phyloP scores from a whole-genome alignment of 495 filamentous ascomycete genomes.

The Penicillium lagena region DNA sequence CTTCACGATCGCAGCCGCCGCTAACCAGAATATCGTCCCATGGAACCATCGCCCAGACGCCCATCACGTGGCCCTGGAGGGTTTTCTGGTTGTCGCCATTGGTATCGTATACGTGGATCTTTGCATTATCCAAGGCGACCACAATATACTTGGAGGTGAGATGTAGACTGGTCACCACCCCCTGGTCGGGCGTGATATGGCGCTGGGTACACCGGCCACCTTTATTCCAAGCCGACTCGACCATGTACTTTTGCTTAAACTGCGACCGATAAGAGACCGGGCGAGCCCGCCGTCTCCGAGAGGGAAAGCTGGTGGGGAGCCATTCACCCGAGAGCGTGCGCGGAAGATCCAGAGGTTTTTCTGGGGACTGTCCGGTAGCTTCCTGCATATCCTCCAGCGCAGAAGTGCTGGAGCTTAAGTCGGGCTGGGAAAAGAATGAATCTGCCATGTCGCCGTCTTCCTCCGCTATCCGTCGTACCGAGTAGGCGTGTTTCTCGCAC shows the following conservation, averaged over 20 bases:
- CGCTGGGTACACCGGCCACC: constrained; percentile 71
- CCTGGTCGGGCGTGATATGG: constrained; percentile 91
- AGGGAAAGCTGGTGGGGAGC: constrained; percentile 21
- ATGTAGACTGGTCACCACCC: constrained; percentile 93
- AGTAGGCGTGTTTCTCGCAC: constrained; percentile 76
- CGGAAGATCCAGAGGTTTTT: constrained; percentile 20
- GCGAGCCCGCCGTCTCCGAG: constrained; percentile 34
- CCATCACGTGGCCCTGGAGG: constrained; percentile 94
- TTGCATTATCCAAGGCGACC: constrained; percentile 94
- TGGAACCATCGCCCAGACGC: constrained; percentile 99
- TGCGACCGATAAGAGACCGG: constrained; percentile 81
- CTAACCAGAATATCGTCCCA: constrained; percentile 95
- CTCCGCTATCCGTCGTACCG: constrained; percentile 60
- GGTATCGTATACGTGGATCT: constrained; percentile 95
- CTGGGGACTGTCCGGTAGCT: constrained; percentile 20
- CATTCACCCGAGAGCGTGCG: constrained; percentile 32
- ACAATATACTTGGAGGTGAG: constrained; percentile 94
- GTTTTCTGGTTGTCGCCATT: constrained; percentile 83
- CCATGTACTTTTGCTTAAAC: constrained; percentile 95
- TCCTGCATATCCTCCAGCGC: not conserved
- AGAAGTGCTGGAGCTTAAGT: no score
- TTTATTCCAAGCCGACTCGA: constrained; percentile 93
- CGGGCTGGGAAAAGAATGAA: constrained; percentile 23
- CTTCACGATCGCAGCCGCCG: constrained; percentile 94
- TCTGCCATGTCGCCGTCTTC: constrained; percentile 37